Evolutionary conservation across 2,329 filamentous ascomycete genomes (phyloP).

Genomic region (Fusarium kyushuense): DNA sequence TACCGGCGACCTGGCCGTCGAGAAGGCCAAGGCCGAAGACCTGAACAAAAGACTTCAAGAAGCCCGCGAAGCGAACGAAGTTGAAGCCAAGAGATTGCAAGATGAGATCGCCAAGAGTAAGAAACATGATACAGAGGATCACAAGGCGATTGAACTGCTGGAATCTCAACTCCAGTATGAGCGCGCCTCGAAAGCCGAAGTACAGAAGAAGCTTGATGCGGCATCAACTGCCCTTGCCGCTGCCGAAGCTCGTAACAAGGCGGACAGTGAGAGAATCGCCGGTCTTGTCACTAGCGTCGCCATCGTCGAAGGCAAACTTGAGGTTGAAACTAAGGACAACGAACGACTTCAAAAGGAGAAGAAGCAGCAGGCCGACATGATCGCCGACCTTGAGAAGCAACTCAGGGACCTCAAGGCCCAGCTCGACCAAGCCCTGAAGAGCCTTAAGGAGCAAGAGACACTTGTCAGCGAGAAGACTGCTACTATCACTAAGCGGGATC

Average conservation of each 20-base stretch:
- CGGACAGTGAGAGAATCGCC: neutral
- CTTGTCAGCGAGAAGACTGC: too few species aligned
- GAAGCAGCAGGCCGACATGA: neutral
- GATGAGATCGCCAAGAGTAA: neutral
- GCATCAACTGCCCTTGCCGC: neutral
- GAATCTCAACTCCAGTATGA: constrained; percentile 5
- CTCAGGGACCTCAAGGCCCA: too few species aligned
- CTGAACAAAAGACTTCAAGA: neutral
- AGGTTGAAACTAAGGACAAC: neutral
- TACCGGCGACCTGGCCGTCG: neutral
- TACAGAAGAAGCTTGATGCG: constrained; percentile 4
- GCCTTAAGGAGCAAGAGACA: too few species aligned
- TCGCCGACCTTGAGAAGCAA: neutral
- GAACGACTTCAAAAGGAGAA: neutral
- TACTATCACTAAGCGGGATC: too few species aligned
- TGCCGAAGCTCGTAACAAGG: neutral
- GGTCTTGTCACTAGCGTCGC: neutral
- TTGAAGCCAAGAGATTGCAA: neutral
- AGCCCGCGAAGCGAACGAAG: neutral
- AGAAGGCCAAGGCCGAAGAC: neutral
- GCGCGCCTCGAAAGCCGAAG: neutral
- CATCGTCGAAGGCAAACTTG: neutral
- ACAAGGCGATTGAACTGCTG: neutral
- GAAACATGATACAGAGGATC: neutral
- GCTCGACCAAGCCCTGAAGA: too few species aligned